These are phyloP conservation scores for Entomophthora muscae DNA, from an alignment of 371 early-diverging fungal genomes.

Conservation along the genomic window DNA sequence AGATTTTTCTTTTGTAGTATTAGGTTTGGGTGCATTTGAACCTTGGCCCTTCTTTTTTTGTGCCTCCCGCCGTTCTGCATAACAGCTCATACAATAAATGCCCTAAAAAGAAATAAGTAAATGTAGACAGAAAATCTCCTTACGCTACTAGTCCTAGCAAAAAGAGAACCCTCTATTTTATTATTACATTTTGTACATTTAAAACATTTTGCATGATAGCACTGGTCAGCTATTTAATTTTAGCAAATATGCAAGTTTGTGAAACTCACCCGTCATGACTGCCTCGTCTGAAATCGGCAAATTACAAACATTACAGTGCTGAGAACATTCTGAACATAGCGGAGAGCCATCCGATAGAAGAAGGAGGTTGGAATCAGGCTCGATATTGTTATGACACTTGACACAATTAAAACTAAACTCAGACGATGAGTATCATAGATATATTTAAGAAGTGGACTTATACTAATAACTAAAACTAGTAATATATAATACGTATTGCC, in stretches of 20 bases:
- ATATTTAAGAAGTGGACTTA: too few relatives aligned
- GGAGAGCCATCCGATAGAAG: slow-evolving; percentile 64
- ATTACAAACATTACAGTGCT: slow-evolving; percentile 60
- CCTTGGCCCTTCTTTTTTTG: slow-evolving; percentile 8
- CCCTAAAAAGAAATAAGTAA: slow-evolving; percentile 12
- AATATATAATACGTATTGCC: too few relatives aligned
- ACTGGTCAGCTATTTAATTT: slow-evolving; percentile 20
- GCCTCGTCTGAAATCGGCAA: slow-evolving; percentile 75
- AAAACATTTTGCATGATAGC: slow-evolving; percentile 24
- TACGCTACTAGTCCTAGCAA: slow-evolving; percentile 9
- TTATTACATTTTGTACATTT: slow-evolving; percentile 15
- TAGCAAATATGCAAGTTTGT: slow-evolving; percentile 52
- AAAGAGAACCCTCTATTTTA: slow-evolving; percentile 8
- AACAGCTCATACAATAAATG: slow-evolving; percentile 24
- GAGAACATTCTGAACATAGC: slow-evolving; percentile 74
- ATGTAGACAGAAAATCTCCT: not conserved
- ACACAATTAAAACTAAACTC: slow-evolving; percentile 49
- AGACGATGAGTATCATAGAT: not conserved
- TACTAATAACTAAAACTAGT: too few relatives aligned
- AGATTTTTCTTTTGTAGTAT: slow-evolving; percentile 11
- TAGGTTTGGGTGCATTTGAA: not conserved
- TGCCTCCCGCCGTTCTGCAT: slow-evolving; percentile 15
- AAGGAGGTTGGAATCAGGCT: slow-evolving; percentile 61
- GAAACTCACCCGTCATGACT: slow-evolving; percentile 51
- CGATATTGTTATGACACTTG: slow-evolving; percentile 51